Percentiles rank a stretch among this genome's conserved stretches.
Conservation (phyloP, 495 filamentous ascomycete genomes). For the Hypoxylon trugodes region DNA sequence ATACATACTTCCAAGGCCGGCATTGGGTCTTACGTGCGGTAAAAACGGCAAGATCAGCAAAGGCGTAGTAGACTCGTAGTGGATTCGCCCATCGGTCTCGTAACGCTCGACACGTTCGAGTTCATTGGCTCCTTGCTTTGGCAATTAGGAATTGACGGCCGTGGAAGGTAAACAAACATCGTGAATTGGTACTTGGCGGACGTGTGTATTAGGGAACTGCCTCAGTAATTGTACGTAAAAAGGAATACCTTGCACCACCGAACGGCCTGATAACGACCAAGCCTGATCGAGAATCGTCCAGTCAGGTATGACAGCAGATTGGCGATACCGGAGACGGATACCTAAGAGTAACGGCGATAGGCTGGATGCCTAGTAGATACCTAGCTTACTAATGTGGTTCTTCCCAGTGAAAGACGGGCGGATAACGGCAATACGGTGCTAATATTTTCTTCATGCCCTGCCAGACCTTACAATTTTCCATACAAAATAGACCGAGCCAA, state of each 20-base stretch:
- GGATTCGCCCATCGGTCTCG: slow-evolving; percentile 20
- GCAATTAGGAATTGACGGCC: slow-evolving; percentile 14
- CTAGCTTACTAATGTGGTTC: slow-evolving; percentile 9
- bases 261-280: not conserved
- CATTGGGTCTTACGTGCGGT: slow-evolving; percentile 17
- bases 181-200: not conserved
- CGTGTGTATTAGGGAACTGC: not conserved
- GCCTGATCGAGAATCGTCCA: slow-evolving; percentile 5
- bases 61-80: not conserved
- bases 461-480: slow-evolving; percentile 6
- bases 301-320: slow-evolving; percentile 18
- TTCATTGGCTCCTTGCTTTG: slow-evolving; percentile 18
- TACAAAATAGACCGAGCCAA: slow-evolving; percentile 11
- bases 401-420: not conserved
- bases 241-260: slow-evolving; percentile 1
- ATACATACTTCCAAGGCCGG: slow-evolving; percentile 14
- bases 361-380: not conserved
- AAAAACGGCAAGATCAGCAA: slow-evolving; percentile 30
- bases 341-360: not conserved
- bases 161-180: slow-evolving; percentile 16
- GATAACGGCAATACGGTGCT: not conserved
- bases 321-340: slow-evolving; percentile 38
- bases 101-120: slow-evolving; percentile 19
- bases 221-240: slow-evolving; percentile 7
- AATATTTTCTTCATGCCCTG: too few relatives aligned